Base-by-base conservation (phyloP, 139 green algal species). In the Spirogloea muscicola region DNA sequence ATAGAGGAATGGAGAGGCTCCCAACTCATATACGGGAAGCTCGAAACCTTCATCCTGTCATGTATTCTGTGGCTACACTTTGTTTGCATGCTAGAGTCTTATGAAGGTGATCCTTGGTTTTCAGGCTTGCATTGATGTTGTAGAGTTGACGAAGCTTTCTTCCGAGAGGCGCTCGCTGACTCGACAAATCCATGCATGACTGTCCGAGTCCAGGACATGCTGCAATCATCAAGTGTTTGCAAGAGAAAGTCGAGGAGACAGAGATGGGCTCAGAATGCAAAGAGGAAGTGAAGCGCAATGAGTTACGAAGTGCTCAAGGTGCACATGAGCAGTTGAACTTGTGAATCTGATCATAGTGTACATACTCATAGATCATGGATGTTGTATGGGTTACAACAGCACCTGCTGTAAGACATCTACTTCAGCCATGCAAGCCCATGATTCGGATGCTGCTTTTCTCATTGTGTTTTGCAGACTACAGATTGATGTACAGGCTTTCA, bases 401-500 rank as follows among this genome's bases (percentile, higher is more conserved):
- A 3, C 36, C 38, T 31, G 16, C 3, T 55, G 37, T 71, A 16
- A 64, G 18, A 49, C 55, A 49, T 64, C 27, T 10, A 64, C 13
- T 39, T 64, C 29, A 64, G 29, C 13, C 18, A 41, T 64, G 55
- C 16, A 10, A 13, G 13, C 10, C 13, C 58, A 16, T 57, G 25
- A 38, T 18, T 38, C 36, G 57, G 7, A 36, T 59, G 21, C 18
- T 36, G 13, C 13, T 16, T 18, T 36, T 36, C 18, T 9, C n/a
- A 71, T 27, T 64, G 61, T 16, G 13, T 71, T 63, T 18, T 43
- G 79, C n/a, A 76, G 90, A 96, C 80, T 96, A 93, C 82, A 84
- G 89, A 31, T 81, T 96, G 21, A 96, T 95, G 84, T 90, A 86
- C 77, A 82, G 89, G 31, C 84, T 96, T 21, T 58, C 69, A n/a